These are phyloP conservation scores for Diaporthe sp. DNA, from an alignment of 2,329 filamentous ascomycete genomes.

Conservation along the genomic window DNA sequence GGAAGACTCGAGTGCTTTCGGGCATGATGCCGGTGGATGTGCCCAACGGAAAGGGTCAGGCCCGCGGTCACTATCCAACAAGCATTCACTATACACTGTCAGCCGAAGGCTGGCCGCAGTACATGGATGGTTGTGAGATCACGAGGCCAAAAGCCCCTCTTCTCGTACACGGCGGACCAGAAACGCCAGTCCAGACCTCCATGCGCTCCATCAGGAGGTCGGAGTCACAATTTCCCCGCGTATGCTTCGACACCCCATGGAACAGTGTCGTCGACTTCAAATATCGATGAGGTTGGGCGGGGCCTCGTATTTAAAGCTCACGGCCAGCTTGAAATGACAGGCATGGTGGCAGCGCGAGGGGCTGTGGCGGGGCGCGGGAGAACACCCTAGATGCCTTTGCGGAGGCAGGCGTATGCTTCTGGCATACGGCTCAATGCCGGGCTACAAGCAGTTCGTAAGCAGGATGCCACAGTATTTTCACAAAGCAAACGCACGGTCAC, in stretches of 20 bases:
- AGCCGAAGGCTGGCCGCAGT: background rate
- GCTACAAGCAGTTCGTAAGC: background rate
- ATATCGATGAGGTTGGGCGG: background rate
- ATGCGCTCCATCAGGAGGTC: background rate
- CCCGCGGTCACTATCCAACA: background rate
- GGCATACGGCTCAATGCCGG: slow-evolving; percentile 4
- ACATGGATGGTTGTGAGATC: background rate
- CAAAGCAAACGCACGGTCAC: background rate
- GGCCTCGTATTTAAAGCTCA: background rate
- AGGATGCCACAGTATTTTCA: background rate
- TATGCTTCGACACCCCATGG: background rate
- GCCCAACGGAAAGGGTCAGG: background rate
- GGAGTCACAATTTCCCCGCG: too few relatives aligned
- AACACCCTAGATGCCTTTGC: background rate
- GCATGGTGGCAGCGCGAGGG: background rate
- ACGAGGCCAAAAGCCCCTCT: background rate
- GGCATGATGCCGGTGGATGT: background rate
- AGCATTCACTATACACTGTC: background rate
- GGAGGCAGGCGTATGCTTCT: slow-evolving; percentile 4
- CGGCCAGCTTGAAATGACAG: background rate
- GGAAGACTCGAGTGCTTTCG: background rate
- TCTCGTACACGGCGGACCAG: background rate
- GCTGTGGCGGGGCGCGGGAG: background rate
- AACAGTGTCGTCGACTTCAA: background rate
- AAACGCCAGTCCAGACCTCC: background rate